phyloP scores from a whole-genome alignment of 441 rosid species.

The Arabidopsis hybrid region DNA sequence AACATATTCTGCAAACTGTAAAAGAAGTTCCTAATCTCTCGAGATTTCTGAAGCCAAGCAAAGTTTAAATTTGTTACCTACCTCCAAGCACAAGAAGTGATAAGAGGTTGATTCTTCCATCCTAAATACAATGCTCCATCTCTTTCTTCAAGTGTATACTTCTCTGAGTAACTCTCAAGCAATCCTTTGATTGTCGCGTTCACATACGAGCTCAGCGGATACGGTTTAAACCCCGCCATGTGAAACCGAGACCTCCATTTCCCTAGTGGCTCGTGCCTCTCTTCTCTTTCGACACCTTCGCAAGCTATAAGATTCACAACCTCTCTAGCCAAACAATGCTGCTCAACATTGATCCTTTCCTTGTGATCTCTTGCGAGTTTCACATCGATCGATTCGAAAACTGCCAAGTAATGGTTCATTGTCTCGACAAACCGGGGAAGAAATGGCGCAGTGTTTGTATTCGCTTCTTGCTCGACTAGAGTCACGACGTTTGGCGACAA shows the following conservation, averaged over 20 bases:
- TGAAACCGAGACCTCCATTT: constrained; percentile 84
- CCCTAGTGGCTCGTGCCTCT: constrained; percentile 83
- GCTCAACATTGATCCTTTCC: constrained; percentile 88
- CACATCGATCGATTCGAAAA: constrained; percentile 82
- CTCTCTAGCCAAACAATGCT: constrained; percentile 95
- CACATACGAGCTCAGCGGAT: constrained; percentile 71
- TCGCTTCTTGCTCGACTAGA: constrained; percentile 89
- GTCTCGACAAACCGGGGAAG: constrained; percentile 71
- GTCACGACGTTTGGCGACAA: constrained; percentile 86
- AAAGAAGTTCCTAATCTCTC: constrained; percentile 32
- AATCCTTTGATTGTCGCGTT: constrained; percentile 76
- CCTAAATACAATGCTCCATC: constrained; percentile 86
- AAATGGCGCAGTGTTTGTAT: constrained; percentile 86
- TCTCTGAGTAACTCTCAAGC: constrained; percentile 64
- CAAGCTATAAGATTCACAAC: constrained; percentile 91
- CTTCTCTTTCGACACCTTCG: constrained; percentile 90
- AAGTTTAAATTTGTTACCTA: constrained; percentile 52
- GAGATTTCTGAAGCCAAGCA: neutral
- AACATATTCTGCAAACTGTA: constrained; percentile 28
- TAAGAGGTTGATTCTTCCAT: constrained; percentile 79
- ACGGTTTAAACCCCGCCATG: constrained; percentile 89
- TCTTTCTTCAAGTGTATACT: constrained; percentile 77
- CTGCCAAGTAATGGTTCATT: constrained; percentile 68
- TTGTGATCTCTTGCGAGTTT: constrained; percentile 79
- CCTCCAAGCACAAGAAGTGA: constrained; percentile 88